These are phyloP conservation scores for Globisporangium barbulae DNA, from an alignment of 352 stramenopile genomes.

Conservation along the genomic window DNA sequence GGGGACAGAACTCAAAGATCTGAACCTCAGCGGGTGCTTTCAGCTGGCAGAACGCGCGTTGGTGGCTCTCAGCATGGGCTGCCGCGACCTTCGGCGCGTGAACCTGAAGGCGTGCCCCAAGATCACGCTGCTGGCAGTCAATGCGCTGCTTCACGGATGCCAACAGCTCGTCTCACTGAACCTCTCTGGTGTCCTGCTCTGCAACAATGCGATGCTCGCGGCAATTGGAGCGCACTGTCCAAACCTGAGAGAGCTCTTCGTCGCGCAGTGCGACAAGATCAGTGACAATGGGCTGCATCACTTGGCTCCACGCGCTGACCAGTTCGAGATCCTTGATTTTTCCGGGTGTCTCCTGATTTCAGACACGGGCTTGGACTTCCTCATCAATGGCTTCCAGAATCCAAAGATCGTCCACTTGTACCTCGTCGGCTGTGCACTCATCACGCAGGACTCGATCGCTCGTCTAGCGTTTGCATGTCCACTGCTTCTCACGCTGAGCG, in stretches of 20 bases:
- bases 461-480: constrained; percentile 61
- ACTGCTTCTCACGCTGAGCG: constrained; percentile 61
- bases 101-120: constrained; percentile 82
- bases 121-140: constrained; percentile 69
- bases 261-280: constrained; percentile 64
- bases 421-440: constrained; percentile 47
- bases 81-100: constrained; percentile 54
- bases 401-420: constrained; percentile 53
- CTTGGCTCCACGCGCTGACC: constrained; percentile 46
- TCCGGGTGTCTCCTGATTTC: constrained; percentile 50
- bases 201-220: constrained; percentile 62
- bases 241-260: constrained; percentile 39
- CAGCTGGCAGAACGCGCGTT: constrained; percentile 80
- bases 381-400: constrained; percentile 55
- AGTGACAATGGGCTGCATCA: constrained; percentile 52
- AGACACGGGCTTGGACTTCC: constrained; percentile 43
- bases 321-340: constrained; percentile 64
- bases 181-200: constrained; percentile 46
- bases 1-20: constrained; percentile 36
- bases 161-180: constrained; percentile 42
- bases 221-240: constrained; percentile 33
- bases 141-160: constrained; percentile 57
- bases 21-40: constrained; percentile 74
- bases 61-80: constrained; percentile 60
- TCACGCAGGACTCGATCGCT: constrained; percentile 66